Percentiles rank a stretch among this genome's conserved stretches.
Conservation (phyloP, 2,329 filamentous ascomycete genomes). For the Fusarium subglutinans region DNA sequence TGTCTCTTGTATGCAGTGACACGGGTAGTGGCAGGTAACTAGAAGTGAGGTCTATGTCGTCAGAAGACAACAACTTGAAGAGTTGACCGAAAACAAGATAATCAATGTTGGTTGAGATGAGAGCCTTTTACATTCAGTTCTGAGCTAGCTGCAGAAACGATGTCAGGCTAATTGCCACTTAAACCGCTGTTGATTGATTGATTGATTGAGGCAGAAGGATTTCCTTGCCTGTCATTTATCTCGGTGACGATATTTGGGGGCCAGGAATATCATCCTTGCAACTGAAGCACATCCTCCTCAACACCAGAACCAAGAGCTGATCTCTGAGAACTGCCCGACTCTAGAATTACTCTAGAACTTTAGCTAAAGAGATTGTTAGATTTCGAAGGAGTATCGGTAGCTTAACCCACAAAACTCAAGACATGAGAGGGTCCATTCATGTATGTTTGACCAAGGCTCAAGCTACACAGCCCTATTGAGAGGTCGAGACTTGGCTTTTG, state of each 20-base stretch:
- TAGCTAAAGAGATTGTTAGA: background rate
- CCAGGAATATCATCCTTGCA: background rate
- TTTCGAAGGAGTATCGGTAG: background rate
- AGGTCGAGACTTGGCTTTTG: background rate
- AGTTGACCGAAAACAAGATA: background rate
- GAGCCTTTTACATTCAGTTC: background rate
- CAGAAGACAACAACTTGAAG: background rate
- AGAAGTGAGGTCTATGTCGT: background rate
- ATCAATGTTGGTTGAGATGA: background rate
- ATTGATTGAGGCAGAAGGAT: background rate
- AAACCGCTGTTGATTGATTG: background rate
- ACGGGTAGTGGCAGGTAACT: background rate
- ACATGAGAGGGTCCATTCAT: background rate
- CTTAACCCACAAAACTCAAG: background rate
- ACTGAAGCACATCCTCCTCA: background rate
- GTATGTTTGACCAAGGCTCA: background rate
- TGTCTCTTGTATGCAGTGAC: background rate
- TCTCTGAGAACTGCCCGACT: background rate
- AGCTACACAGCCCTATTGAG: background rate
- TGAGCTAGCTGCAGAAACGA: background rate
- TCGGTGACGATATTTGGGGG: background rate
- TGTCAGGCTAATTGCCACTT: background rate
- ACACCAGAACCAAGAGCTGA: background rate
- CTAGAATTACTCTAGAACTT: background rate
- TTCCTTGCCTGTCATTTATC: background rate